phyloP scores from a whole-genome alignment of 75 land plant species.

The Ceratopteris richardii region DNA sequence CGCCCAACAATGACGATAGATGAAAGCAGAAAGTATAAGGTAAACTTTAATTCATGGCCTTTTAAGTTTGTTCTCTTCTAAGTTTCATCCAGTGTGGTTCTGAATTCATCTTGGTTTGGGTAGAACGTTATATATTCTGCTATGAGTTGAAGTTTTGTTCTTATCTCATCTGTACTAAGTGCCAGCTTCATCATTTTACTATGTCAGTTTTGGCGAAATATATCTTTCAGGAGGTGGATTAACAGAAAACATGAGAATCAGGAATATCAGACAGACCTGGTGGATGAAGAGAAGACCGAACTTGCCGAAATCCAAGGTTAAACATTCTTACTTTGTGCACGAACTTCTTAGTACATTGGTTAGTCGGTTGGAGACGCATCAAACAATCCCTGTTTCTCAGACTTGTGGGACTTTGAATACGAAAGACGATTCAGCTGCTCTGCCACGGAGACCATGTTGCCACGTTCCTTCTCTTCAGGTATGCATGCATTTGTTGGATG shows the following conservation, averaged over 20 bases:
- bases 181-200: no score
- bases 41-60: no score
- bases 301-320: background rate
- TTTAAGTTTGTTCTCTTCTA: no score
- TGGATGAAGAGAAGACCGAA: background rate
- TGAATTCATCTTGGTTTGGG: no score
- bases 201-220: background rate
- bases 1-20: no score
- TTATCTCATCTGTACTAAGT: no score
- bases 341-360: background rate
- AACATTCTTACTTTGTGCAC: background rate
- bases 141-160: no score
- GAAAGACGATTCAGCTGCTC: conserved; percentile 1
- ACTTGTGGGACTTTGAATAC: background rate
- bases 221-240: background rate
- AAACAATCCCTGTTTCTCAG: background rate
- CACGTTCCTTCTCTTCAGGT: conserved; percentile 2
- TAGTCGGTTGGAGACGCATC: background rate
- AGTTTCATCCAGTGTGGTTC: no score
- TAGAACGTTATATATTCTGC: no score
- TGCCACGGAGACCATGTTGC: background rate
- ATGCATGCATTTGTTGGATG: no score
- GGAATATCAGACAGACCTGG: background rate
- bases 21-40: no score
- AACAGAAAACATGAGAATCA: background rate